A percentile compares a stretch with the other conserved stretches of the same genome.
Evolutionary conservation across 495 filamentous ascomycete genomes (phyloP).

Genomic region (Acidomyces sp.): DNA sequence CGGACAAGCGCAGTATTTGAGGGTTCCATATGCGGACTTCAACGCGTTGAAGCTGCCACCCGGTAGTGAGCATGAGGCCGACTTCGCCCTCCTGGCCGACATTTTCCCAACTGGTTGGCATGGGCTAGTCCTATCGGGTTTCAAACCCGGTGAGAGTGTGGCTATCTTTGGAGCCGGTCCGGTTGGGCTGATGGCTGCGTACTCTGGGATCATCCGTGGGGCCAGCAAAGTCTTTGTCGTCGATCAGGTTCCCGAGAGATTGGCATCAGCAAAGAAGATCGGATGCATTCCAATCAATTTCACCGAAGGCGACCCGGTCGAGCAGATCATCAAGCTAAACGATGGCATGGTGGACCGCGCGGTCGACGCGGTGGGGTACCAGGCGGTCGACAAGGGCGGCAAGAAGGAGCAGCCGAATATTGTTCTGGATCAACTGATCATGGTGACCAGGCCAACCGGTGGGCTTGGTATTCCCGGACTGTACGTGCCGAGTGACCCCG

Average conservation of each 20-base stretch:
- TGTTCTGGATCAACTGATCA: conserved; percentile 29
- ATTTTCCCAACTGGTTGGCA: conserved; percentile 53
- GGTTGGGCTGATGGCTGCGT: conserved; percentile 46
- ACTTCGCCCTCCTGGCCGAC: conserved; percentile 32
- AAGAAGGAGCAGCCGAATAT: conserved; percentile 31
- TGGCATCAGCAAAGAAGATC: conserved; percentile 40
- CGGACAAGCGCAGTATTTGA: conserved; percentile 39
- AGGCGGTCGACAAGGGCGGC: conserved; percentile 33
- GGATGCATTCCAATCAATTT: conserved; percentile 29
- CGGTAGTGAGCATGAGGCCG: conserved; percentile 27
- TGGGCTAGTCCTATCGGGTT: conserved; percentile 40
- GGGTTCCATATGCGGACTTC: conserved; percentile 46
- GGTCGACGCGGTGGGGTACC: conserved; percentile 43
- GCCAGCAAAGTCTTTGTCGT: conserved; percentile 42
- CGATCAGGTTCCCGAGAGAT: conserved; percentile 40
- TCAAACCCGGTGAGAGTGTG: conserved; percentile 41
- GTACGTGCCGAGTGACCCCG: conserved; percentile 28
- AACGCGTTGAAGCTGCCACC: conserved; percentile 37
- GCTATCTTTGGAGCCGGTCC: conserved; percentile 41
- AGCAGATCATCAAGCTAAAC: conserved; percentile 30
- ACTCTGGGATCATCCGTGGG: conserved; percentile 40
- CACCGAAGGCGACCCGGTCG: conserved; percentile 25
- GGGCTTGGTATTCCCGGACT: conserved; percentile 30
- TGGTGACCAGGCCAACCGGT: conserved; percentile 27
- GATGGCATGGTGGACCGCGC: conserved; percentile 40